These are phyloP conservation scores for Nigrospora osmanthi DNA, from an alignment of 2,329 filamentous ascomycete species.

Conservation along the genomic window DNA sequence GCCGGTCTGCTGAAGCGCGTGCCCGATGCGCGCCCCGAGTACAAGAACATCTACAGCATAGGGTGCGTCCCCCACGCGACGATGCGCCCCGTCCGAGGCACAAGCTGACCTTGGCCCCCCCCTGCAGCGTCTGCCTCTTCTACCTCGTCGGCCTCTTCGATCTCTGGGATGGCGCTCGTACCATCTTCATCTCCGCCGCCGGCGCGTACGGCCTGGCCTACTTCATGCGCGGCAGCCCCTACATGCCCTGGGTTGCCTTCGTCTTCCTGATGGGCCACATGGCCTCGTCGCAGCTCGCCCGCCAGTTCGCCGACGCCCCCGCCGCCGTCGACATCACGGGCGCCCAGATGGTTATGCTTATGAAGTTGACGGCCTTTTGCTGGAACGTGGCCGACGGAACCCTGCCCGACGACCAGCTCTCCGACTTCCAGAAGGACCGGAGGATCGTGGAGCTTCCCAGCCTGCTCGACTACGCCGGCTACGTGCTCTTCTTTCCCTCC, in stretches of 20 bases:
- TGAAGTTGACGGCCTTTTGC: conserved; percentile 95
- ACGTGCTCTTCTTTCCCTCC: conserved; percentile 91
- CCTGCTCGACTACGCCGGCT: conserved; percentile 77
- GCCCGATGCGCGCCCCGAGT: conserved; percentile 73
- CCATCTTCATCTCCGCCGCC: conserved; percentile 69
- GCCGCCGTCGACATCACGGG: conserved; percentile 78
- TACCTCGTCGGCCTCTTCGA: conserved; percentile 92
- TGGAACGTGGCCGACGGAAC: conserved; percentile 97
- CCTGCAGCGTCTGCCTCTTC: conserved; percentile 65
- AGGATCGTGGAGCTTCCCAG: conserved; percentile 67
- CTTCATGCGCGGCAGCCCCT: conserved; percentile 68
- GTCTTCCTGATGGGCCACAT: conserved; percentile 92
- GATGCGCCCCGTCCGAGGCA: background rate
- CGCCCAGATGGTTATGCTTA: conserved; percentile 95
- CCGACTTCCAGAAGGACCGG: conserved; percentile 77
- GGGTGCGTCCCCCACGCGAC: conserved; percentile 36
- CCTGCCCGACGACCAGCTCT: conserved; percentile 70
- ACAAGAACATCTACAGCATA: conserved; percentile 86
- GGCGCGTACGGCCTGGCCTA: conserved; percentile 79
- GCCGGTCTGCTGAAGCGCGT: conserved; percentile 83
- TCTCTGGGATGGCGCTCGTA: conserved; percentile 77
- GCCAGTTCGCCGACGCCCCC: conserved; percentile 63
- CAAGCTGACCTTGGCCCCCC: background rate
- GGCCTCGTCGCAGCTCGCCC: conserved; percentile 79
- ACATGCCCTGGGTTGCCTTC: conserved; percentile 98